These are phyloP conservation scores for Sextonia rubra DNA, from an alignment of 164 flowering plant species.

Conservation along the genomic window DNA sequence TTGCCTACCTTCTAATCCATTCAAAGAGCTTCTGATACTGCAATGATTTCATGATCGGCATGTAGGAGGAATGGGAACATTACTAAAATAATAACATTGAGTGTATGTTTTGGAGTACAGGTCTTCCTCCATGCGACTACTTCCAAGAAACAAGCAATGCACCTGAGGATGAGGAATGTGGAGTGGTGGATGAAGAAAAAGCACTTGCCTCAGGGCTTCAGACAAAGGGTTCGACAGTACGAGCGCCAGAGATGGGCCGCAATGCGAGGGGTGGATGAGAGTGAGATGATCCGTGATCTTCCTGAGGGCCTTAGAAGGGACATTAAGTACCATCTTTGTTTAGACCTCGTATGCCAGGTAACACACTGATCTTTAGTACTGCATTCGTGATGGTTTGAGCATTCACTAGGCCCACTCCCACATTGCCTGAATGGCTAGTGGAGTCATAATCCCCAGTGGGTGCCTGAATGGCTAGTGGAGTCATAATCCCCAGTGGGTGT, in stretches of 20 bases:
- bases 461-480: no score
- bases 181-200: conserved; percentile 97
- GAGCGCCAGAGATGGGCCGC: conserved; percentile 97
- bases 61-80: no score
- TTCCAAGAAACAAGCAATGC: conserved; percentile 94
- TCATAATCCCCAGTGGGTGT: no score
- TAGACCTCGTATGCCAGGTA: conserved; percentile 91
- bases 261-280: conserved; percentile 92
- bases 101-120: conserved; percentile 4
- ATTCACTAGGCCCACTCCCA: no score
- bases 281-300: conserved; percentile 71
- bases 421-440: no score
- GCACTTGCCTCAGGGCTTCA: conserved; percentile 55
- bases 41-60: no score
- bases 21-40: no score
- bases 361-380: background rate
- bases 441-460: no score
- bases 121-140: conserved; percentile 54
- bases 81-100: no score
- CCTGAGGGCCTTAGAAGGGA: conserved; percentile 95
- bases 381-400: no score
- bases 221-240: conserved; percentile 81
- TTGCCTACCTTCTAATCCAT: no score
- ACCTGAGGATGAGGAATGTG: conserved; percentile 83
- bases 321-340: conserved; percentile 91